Base-by-base conservation (phyloP, 2,329 filamentous ascomycete species). In the Talaromyces sp. region DNA sequence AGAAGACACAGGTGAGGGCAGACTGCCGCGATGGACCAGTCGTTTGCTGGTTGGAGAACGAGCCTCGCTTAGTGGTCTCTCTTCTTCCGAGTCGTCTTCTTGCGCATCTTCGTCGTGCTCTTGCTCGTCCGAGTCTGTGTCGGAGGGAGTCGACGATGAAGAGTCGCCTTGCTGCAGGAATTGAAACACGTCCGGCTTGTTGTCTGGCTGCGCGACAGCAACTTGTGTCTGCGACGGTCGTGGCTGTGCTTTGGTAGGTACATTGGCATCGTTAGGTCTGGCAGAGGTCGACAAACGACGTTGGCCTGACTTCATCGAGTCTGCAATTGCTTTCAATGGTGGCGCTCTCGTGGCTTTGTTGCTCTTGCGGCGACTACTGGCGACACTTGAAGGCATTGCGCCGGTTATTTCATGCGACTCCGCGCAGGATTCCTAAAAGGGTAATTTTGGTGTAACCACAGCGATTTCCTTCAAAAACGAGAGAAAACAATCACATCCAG, bases 131-230 rank as follows among this genome's bases (percentile, higher is more conserved):
- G 55, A 54, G 43, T 58, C 52, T 21, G 38, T 55, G 19, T 53
- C 35, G 12, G 54, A 43, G 7, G 59, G 50, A n/a, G 51, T 31
- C 17, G 59, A 41, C 54, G 56, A 57, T 5, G 59, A 60, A 12
- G 59, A 61, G 31, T 61, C 59, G 38, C 55, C 59, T 54, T 58
- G 48, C 55, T 61, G 59, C 7, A 77, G 66, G 52, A 72, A 77
- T 51, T 77, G 69, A 63, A 77, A 77, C 9, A 77, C 75, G 65
- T 76, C 71, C 4, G 74, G 73, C 14, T 56, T 46, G 48, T 41
- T 24, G 31, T 35, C 24, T 46, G 43, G 43, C 43, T 46, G 43
- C 43, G n/a, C 9, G 29, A 26, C 53, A 55, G 48, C 31, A 55
- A 8, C 7, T n/a, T 55, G 48, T 14, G 14, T 35, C 31, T 55